A percentile compares a stretch with the other conserved stretches of the same genome.
Evolutionary conservation across 2,329 filamentous ascomycete species (phyloP).

Genomic region (Clonostachys solani): DNA sequence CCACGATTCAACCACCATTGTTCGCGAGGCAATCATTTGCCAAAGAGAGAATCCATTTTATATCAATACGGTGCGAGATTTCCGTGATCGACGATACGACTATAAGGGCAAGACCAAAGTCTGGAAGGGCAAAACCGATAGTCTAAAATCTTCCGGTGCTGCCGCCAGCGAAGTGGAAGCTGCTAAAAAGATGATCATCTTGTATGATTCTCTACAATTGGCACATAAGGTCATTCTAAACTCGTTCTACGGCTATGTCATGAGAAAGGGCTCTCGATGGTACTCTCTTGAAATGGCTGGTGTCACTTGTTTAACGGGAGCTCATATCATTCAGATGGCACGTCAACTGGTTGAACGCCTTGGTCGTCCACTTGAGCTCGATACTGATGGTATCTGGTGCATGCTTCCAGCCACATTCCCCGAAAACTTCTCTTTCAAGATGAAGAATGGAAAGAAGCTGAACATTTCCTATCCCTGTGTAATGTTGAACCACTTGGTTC

Average conservation of each 20-base stretch:
- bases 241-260: constrained; percentile 98
- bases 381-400: constrained; percentile 99
- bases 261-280: constrained; percentile 98
- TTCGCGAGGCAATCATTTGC: constrained; percentile 95
- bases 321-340: constrained; percentile 95
- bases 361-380: constrained; percentile 86
- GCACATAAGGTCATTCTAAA: constrained; percentile 99
- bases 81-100: constrained; percentile 94
- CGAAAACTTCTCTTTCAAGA: constrained; percentile 90
- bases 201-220: constrained; percentile 93
- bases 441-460: constrained; percentile 94
- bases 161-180: constrained; percentile 74
- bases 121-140: constrained; percentile 95
- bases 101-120: constrained; percentile 98
- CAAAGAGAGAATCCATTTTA: constrained; percentile 98
- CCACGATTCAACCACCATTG: constrained; percentile 87
- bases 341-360: constrained; percentile 90
- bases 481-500: constrained; percentile 97
- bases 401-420: constrained; percentile 96
- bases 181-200: constrained; percentile 97
- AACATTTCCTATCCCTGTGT: constrained; percentile 97
- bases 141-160: constrained; percentile 79
- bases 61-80: constrained; percentile 91
- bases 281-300: constrained; percentile 99
- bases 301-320: constrained; percentile 94